Conservation (phyloP, 129 eudicot genomes). For the Tagetes erecta region DNA sequence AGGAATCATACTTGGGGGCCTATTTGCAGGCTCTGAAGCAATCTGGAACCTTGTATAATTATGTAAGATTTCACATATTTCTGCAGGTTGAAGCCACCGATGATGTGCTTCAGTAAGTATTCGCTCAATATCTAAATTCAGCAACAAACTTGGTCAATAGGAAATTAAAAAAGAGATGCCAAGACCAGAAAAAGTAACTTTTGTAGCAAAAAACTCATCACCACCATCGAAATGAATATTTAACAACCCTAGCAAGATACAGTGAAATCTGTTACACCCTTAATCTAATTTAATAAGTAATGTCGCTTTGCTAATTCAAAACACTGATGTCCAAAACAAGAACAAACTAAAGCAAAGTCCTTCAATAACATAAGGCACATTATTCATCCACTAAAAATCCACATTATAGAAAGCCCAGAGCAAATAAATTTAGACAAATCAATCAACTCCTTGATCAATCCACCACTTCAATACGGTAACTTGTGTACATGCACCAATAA, state of each 20-base stretch:
- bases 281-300: neutral
- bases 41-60: conserved; percentile 67
- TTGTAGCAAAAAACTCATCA: conserved; percentile 14
- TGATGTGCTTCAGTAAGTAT: conserved; percentile 85
- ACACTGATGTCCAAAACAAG: conserved; percentile 6
- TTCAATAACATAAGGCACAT: conserved; percentile 4
- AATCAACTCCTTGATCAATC: too few relatives aligned
- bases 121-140: conserved; percentile 75
- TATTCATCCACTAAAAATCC: conserved; percentile 1
- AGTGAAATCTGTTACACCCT: neutral
- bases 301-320: conserved; percentile 14
- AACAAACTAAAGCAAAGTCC: neutral
- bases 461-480: too few relatives aligned
- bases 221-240: neutral
- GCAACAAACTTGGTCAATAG: conserved; percentile 22
- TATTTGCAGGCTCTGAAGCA: conserved; percentile 85
- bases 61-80: conserved; percentile 87
- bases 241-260: conserved; percentile 23
- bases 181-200: neutral
- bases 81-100: conserved; percentile 96
- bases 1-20: conserved; percentile 73
- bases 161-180: conserved; percentile 18
- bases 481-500: too few relatives aligned
- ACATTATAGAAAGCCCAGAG: neutral
- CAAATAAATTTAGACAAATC: neutral